phyloP scores from a whole-genome alignment of 495 filamentous ascomycete species.

The Delitschia confertaspora region DNA sequence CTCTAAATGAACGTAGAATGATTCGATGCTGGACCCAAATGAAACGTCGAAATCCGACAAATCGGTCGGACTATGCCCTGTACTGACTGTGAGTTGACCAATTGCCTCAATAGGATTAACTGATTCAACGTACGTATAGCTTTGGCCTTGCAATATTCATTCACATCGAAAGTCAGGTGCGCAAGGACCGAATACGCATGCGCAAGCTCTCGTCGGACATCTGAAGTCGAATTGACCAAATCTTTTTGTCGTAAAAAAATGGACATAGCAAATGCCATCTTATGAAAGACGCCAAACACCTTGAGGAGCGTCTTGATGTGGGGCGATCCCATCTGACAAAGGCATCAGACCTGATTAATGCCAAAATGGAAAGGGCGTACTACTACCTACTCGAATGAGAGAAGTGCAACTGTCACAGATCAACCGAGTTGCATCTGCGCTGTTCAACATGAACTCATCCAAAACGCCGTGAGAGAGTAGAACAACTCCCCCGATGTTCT shows the following conservation, averaged over 20 bases:
- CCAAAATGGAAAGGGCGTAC: too few relatives aligned
- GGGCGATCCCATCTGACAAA: constrained; percentile 45
- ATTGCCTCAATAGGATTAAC: not conserved
- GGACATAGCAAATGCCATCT: constrained; percentile 18
- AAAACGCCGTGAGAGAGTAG: constrained; percentile 41
- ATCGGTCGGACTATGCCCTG: not conserved
- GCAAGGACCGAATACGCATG: constrained; percentile 18
- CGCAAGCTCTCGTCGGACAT: constrained; percentile 17
- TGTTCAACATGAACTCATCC: constrained; percentile 43
- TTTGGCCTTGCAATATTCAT: constrained; percentile 2
- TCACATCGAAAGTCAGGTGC: constrained; percentile 11
- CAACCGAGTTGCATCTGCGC: constrained; percentile 43
- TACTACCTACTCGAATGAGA: constrained; percentile 48
- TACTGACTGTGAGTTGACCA: not conserved
- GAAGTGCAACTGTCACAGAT: constrained; percentile 44
- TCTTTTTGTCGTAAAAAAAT: constrained; percentile 17
- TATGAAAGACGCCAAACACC: constrained; percentile 40
- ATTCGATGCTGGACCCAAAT: constrained; percentile 1
- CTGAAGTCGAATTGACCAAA: constrained; percentile 10
- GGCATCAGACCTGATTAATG: too few relatives aligned
- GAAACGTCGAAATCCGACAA: constrained; percentile 10
- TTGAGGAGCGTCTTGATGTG: constrained; percentile 47
- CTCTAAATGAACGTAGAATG: constrained; percentile 17
- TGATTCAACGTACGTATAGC: constrained; percentile 5
- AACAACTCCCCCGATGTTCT: constrained; percentile 45